Conservation (phyloP, 768 basidiomycete genomes). For the Boletellus ananiceps region DNA sequence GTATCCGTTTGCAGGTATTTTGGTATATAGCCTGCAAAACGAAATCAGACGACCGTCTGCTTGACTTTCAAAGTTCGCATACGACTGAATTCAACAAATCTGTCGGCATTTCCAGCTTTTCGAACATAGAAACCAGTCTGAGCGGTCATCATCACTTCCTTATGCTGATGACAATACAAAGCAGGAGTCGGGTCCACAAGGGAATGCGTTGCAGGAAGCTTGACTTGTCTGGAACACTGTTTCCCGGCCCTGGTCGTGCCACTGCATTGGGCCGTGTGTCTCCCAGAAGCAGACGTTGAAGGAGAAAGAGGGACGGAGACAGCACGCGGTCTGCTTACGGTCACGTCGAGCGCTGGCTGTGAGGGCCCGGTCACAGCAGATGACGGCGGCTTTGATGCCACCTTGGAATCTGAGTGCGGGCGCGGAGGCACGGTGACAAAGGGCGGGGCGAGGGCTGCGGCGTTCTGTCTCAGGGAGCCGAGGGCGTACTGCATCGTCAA, state of each 20-base stretch:
- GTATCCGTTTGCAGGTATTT: conserved; percentile 58
- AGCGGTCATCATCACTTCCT: conserved; percentile 43
- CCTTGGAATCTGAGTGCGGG: conserved; percentile 31
- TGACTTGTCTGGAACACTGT: conserved; percentile 58
- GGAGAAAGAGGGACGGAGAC: conserved; percentile 17
- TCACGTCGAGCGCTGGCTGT: conserved; percentile 9
- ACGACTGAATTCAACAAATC: conserved; percentile 60
- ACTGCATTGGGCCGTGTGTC: conserved; percentile 45
- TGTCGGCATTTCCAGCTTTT: conserved; percentile 33
- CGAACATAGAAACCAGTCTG: conserved; percentile 57
- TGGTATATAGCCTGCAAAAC: conserved; percentile 61
- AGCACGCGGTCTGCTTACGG: conserved; percentile 20
- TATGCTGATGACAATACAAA: conserved; percentile 64
- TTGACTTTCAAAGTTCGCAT: conserved; percentile 12
- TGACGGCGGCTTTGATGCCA: neutral
- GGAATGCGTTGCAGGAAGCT: conserved; percentile 32
- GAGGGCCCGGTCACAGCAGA: conserved; percentile 5
- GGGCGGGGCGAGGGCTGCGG: conserved; percentile 18
- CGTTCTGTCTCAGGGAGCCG: conserved; percentile 14
- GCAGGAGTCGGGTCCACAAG: conserved; percentile 25
- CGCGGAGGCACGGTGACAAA: conserved; percentile 21
- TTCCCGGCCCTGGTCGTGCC: conserved; percentile 62
- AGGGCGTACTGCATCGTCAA: conserved; percentile 21
- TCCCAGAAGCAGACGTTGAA: conserved; percentile 16
- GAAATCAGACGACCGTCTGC: conserved; percentile 5